Base-by-base conservation (phyloP, 2,329 filamentous ascomycete species). In the Microascus cirrosus region DNA sequence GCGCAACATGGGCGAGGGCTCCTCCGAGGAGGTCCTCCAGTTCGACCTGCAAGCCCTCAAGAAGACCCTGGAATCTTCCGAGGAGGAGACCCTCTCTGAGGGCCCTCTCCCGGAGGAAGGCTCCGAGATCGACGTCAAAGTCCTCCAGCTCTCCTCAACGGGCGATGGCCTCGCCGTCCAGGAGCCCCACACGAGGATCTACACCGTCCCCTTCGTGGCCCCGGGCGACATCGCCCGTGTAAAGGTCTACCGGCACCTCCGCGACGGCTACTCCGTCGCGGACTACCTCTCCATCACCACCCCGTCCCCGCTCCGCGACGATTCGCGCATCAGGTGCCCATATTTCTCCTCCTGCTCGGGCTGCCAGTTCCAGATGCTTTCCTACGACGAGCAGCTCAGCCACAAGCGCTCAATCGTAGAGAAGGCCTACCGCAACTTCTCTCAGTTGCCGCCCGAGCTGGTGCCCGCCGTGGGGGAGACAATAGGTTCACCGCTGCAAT, bases 281-380 rank as follows among this genome's bases (percentile, higher is more conserved):
- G 93, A 97, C 73, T 90, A 95, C 65, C 67, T 97, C 66, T 86
- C 86, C 60, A 81, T 97, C 50, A 74, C 85, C 39, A 82, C 81
- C 59, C 85, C 92, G 0, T 91, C 89, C 0, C 79, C 84, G 1
- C 77, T 86, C 58, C 86, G 94, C 65, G 86, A 96, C 65, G 88
- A 94, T 65, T 78, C 79, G 42, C 83, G 89, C 24, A 80, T 95
- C 64, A 79, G 79, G 59, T 99, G 94, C 75, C 80, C 83, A 65
- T 97, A 99, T 77, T 99, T 99, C 68, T 77, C 83, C 48, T 81
- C 79, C 58, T 99, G 94, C 72, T 89, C 87, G 11, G 94, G 94
- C 35, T 99, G 94, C 69, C 94, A 99, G 73, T 92, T 97, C 71
- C 94, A 99, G 75, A 96, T 97, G 90, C 82, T 99, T 62, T 84